Base-by-base conservation (phyloP, 129 eudicot species). In the Saposhnikovia divaricata region DNA sequence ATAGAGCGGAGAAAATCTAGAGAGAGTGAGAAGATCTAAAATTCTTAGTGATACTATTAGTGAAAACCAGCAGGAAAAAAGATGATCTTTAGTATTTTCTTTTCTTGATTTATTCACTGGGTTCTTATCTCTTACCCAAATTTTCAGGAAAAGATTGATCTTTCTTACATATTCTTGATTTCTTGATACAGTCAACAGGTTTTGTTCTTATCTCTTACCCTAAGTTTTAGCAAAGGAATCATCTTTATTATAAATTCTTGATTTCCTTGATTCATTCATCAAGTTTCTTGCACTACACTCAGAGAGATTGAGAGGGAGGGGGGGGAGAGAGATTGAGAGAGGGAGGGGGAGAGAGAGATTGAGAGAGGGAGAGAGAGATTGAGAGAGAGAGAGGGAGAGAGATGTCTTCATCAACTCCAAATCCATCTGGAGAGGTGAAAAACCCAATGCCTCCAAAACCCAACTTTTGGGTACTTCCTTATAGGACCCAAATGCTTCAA, bases 401-500 rank as follows among this genome's bases (percentile, higher is more conserved):
- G 75, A 81, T 81, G 78, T 80, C 86, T 71, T 73, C 88, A 78
- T 82, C 88, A 76, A 72, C 85, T 23, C 79, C 81, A 82, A 50
- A 82, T 77, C 80, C 85, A 77, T 74, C 85, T 25, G 28, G 39
- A 25, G 78, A 75, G 6, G 14, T 15, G 59, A 75, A 46, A 42
- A 75, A 75, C 37, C 46, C 79, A 68, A 34, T 68, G 14, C 75
- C 70, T 19, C 34, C 87, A 53, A 93, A 89, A 72, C 89, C 91
- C 27, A 70, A 73, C 40, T 61, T 61, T 61, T 93, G 89, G 87
- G 93, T 93, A 21, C 88, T 93, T 47, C 96, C 96, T 7, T 89
- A 93, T 77, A 86, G 85, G 63, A 93, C 98, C 81, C 90, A 83
- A 72, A 40, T 48, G 45, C 90, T 93, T 25, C 88, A 89, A 78